Evolutionary conservation across 441 rosid genomes (phyloP), one percentile per base, ranked within the genome.

Genomic region (Brassica balearica): DNA sequence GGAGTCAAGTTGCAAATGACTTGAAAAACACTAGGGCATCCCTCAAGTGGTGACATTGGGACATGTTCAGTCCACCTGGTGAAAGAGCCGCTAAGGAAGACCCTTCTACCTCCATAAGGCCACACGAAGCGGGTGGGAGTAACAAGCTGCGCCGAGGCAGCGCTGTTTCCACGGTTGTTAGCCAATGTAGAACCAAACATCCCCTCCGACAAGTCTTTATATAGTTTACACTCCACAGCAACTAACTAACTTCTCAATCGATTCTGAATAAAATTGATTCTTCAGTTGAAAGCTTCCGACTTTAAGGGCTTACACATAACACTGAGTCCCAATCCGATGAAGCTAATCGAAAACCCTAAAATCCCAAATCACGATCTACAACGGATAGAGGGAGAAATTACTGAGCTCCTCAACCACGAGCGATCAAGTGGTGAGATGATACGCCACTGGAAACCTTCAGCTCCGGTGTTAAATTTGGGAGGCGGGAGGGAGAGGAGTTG

Each of bases 21-120:
- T 86, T 94, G 99, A 87, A 92, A 96, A 48, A 94, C 98, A 34
- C 88, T 86, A n/a, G 97, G 95, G 79, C 97, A 91, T 5, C 95
- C 98, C 82, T 96, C 99, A 73, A 89, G 80, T 2, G 97, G 98
- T 73, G 98, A 92, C 98, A 96, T 88, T 2, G 91, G 91, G 74
- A 92, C 73, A 82, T 73, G 95, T 15, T 91, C 93, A 15, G 84
- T 74, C 99, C 97, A 94, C 85, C 99, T 96, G 46, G 89, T 87
- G 80, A 92, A 92, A 53, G 97, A 89, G 36, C 93, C 93, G 63
- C 84, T 79, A 5, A 91, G 84, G 68, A 70, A 86, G 56, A 88
- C 96, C 38, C 82, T 85, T 70, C 85, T 60, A 25, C 93, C 96
- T 23, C 96, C 96, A 76, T 79, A 81, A 78, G 89, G 91, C 96